Base-by-base conservation (phyloP, 495 filamentous ascomycete species). In the Apodospora peruviana region DNA sequence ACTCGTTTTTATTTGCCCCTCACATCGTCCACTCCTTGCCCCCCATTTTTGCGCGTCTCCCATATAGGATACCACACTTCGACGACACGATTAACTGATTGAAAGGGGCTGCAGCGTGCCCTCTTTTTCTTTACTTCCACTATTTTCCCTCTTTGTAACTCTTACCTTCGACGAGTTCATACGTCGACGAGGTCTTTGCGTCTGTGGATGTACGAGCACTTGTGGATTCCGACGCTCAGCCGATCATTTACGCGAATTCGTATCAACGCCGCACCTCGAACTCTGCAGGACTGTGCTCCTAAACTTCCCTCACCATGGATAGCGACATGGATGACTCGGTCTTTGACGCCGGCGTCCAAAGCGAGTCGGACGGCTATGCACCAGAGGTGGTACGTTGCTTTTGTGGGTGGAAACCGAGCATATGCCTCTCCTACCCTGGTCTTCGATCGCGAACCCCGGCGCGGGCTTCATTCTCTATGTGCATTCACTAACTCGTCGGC, bases 311-410 rank as follows among this genome's bases (percentile, higher is more conserved):
- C 64, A 65, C 47, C 51, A 74, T 75, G 70, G 74, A 74, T 53
- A 76, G 71, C 43, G n/a, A n/a, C n/a, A 76, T 76, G 41, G 45
- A 48, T 1, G 81, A 81, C 47, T 80, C 78, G 51, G 71, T 77
- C 61, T 82, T 82, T 59, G 74, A 77, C 38, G 62, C 70, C 40
- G 69, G 75, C 51, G 66, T 70, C 34, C 76, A 76, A 36, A 66
- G 69, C 52, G 73, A 73, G 16, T 79, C 75, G 36, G 77, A 78
- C 32, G 67, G 29, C 47, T 78, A 64, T 44, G 59, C 62, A 1
- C 74, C 74, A 49, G 71, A 69, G 44, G 62, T 65, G 52, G 71
- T 74, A 68, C 56, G 71, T 60, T 53, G 45, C 52, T 60, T 56
- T 47, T 46, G 45, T 52, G 22, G 34, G 42, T 44, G 9, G 5